Evolutionary conservation across 768 basidiomycete genomes (phyloP), one percentile per base, ranked within the genome.

Genomic region (Trametes punicea): DNA sequence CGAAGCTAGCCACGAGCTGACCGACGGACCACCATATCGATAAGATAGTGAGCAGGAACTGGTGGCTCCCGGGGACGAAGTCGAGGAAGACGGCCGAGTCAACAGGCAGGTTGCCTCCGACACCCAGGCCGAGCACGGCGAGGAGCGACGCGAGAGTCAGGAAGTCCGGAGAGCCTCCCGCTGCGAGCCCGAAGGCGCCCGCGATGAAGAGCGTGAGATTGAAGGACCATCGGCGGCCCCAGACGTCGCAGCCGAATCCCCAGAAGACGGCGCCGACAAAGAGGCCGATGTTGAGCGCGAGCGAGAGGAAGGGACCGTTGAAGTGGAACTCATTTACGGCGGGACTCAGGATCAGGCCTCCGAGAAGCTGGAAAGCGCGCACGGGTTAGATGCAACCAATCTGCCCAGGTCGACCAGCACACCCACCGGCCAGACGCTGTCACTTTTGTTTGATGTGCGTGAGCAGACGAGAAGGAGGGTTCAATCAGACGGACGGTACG

Each of bases 351-450:
- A 80, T 79, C 5, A 81, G 70, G 4, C 74, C 77, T 0, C 71
- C 74, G 31, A 73, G 48, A 0, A 76, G 62, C 78, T 80, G 34
- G 3, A 0, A 15, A 10, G 4, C 4, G 31, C 21, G 51, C 51
- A 16, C n/a, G 34, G 15, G 13, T 15, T 36, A 1, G n/a, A n/a
- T 16, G n/a, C 15, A 27, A 27, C 18, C 23, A 25, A 26, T 11
- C 29, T 34, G 21, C n/a, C 23, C 21, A 23, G 29, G 29, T 20
- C 6, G 15, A 7, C 29, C 30, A 18, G 15, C 16, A 18, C 44
- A 66, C 82, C 56, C 62, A 88, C 85, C 18, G 85, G 85, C 87
- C 87, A 88, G 25, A 86, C 77, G 61, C 83, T 87, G 63, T 88
- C 86, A 16, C 86, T 84, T 1, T 9, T 15, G 15, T 36, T 36